These are phyloP conservation scores for Cystobasidiaceae sp. DNA, from an alignment of 1,284 basidiomycete species.

Conservation along the genomic window DNA sequence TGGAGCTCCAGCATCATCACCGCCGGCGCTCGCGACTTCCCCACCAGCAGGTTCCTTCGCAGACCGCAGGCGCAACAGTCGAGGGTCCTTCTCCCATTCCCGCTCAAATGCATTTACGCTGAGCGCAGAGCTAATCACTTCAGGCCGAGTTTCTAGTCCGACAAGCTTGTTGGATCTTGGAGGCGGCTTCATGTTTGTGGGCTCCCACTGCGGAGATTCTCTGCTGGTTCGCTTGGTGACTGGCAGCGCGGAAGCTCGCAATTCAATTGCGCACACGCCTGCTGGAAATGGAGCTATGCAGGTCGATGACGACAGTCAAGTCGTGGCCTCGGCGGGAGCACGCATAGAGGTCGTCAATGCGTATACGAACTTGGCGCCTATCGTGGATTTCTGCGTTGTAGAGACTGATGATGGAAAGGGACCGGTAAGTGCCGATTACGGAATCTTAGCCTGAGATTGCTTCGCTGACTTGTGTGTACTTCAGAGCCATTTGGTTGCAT, in stretches of 20 bases:
- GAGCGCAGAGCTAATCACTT: conserved; percentile 56
- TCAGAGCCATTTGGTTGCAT: conserved; percentile 75
- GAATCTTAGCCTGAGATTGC: not conserved
- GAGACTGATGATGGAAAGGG: conserved; percentile 65
- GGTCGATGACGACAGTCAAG: conserved; percentile 47
- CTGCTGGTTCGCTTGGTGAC: conserved; percentile 60
- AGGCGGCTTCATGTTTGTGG: conserved; percentile 67
- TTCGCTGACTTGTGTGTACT: not conserved
- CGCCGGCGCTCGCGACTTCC: not conserved
- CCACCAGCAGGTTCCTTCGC: not conserved
- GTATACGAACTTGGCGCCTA: conserved; percentile 79
- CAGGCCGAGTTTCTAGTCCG: conserved; percentile 75
- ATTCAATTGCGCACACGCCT: too few relatives aligned
- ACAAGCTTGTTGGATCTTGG: conserved; percentile 71
- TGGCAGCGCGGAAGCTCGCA: conserved; percentile 38
- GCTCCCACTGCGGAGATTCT: conserved; percentile 77
- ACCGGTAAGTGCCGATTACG: conserved; percentile 54
- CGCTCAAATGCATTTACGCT: not conserved
- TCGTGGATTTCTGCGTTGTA: conserved; percentile 73
- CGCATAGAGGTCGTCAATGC: conserved; percentile 43
- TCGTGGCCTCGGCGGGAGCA: conserved; percentile 1
- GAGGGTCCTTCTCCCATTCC: not conserved
- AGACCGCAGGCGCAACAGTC: not conserved
- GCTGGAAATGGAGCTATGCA: conserved; percentile 40
- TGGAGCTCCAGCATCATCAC: not conserved